A percentile compares a stretch with the other conserved stretches of the same genome.
Evolutionary conservation across 2,329 filamentous ascomycete genomes (phyloP).

Genomic region (Penicillium expansum): DNA sequence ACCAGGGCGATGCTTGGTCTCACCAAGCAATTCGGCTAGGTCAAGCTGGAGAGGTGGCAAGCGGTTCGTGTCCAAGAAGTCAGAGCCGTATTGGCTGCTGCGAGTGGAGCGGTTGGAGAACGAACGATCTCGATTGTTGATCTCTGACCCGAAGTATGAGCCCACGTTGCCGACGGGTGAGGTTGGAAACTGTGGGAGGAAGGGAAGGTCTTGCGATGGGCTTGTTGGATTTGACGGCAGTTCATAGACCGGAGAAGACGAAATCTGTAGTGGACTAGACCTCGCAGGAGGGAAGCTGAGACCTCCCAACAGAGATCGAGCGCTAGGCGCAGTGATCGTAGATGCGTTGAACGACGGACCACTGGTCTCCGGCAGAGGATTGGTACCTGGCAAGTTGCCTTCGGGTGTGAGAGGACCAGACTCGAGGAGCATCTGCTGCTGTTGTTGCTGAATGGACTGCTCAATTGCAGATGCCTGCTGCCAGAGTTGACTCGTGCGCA

Average conservation of each 20-base stretch:
- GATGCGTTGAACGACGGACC: conserved; percentile 23
- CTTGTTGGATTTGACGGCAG: conserved; percentile 36
- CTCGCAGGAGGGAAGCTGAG: conserved; percentile 36
- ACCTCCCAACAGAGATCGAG: conserved; percentile 36
- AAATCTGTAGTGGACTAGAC: conserved; percentile 36
- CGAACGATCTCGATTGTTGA: conserved; percentile 39
- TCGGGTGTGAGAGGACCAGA: conserved; percentile 57
- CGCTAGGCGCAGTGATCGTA: conserved; percentile 30
- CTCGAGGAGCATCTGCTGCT: conserved; percentile 44
- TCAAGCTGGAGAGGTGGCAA: conserved; percentile 33
- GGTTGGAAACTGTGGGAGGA: conserved; percentile 31
- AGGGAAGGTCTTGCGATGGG: conserved; percentile 31
- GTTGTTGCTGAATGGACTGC: conserved; percentile 46
- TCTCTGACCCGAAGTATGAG: conserved; percentile 34
- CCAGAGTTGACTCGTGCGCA: conserved; percentile 44
- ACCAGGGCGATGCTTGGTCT: conserved; percentile 30
- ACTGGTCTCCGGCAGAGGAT: conserved; percentile 34
- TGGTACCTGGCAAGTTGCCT: conserved; percentile 56
- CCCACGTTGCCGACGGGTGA: conserved; percentile 35
- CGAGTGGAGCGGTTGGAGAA: conserved; percentile 43
- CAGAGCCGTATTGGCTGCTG: conserved; percentile 38
- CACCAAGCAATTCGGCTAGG: conserved; percentile 30
- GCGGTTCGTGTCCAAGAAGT: conserved; percentile 32
- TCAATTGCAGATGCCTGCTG: conserved; percentile 45
- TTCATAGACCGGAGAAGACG: conserved; percentile 34